Evolutionary conservation across 1,284 basidiomycete genomes (phyloP), one percentile per base, ranked within the genome.

Genomic region (Cryptococcus maquisensis): DNA sequence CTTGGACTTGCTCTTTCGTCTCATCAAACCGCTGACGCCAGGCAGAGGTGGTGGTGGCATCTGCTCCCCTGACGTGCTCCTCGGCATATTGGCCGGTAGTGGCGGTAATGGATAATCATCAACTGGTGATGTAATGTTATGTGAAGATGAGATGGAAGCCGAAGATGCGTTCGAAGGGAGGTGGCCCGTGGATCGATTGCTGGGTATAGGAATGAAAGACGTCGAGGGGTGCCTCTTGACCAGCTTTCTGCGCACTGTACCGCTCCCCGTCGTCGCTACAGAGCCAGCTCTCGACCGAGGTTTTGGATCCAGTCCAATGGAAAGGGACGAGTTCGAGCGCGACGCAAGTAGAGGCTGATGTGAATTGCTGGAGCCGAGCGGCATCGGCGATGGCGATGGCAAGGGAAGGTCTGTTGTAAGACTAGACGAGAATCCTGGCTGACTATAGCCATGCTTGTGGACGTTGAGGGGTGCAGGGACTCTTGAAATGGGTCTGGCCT

Each of bases 21-120:
- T 20, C 18, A 44, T 9, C 28, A 26, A 18, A 10, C 20, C 38
- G 15, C n/a, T 28, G 23, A 53, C 28, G 13, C 44, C 44, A 9
- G 61, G 68, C 18, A 66, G 57, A 10, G 65, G 55, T 15, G 68
- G 69, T 37, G 66, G 67, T 15, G 67, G 67, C 67, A 66, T 67
- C 20, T 56, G 59, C 42, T 67, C 62, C 3, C 61, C 59, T 26
- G 65, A 67, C 12, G 55, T 60, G 28, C 62, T 57, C 40, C 59
- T 35, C 10, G 55, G 61, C 20, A 44, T 21, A 44, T 44, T 26
- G 2, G 36, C 15, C 16, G 51, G 55, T 18, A 54, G 16, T 13
- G 37, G 52, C 5, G 49, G 51, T 6, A 42, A 21, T 5, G 56
- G 53, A 40, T 8, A 40, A 7, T 21, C 39, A 8, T n/a, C 20